Evolutionary conservation across 441 rosid genomes (phyloP).

Genomic region (Mallotus japonicus): DNA sequence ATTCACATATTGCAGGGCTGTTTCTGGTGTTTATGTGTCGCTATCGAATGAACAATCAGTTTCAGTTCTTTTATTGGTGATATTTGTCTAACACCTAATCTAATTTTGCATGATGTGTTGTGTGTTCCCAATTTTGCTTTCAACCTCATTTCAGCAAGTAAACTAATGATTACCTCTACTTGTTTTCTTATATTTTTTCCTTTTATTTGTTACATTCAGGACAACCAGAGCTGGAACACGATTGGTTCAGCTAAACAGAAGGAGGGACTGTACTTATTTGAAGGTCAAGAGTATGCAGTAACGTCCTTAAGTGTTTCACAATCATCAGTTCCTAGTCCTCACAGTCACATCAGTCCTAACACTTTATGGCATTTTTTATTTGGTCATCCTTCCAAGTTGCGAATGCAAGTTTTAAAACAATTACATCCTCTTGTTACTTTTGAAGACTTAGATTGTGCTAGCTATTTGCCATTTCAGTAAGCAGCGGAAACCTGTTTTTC

Average conservation of each 20-base stretch:
- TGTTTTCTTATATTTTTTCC: neutral
- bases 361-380: no score
- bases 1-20: no score
- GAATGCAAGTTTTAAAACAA: neutral
- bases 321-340: no score
- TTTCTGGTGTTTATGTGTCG: neutral
- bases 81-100: neutral
- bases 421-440: no score
- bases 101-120: neutral
- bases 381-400: neutral
- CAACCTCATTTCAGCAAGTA: neutral
- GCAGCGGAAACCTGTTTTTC: neutral
- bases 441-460: neutral
- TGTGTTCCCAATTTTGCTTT: neutral
- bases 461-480: neutral
- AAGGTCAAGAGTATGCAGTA: no score
- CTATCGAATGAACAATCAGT: neutral
- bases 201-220: neutral
- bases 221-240: neutral
- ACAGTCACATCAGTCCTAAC: no score
- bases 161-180: neutral
- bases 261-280: neutral
- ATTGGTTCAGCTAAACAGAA: neutral
- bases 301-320: no score
- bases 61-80: neutral